These are phyloP conservation scores for Mycena pura DNA, from an alignment of 768 basidiomycete species.

Conservation along the genomic window DNA sequence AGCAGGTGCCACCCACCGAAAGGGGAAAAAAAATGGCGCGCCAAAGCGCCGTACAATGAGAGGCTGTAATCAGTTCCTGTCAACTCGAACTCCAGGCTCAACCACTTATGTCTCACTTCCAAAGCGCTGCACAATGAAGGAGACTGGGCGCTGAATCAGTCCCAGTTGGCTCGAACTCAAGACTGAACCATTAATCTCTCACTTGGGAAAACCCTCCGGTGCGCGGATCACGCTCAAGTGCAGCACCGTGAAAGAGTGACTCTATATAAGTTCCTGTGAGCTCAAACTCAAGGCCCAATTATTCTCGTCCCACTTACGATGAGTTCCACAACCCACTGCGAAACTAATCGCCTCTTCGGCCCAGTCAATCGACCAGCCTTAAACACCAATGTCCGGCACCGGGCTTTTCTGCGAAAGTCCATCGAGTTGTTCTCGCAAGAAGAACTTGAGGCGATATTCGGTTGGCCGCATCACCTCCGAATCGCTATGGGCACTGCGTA, in stretches of 20 bases:
- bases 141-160: no score
- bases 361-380: background rate
- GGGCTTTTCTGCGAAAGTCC: conserved; percentile 3
- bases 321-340: background rate
- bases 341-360: background rate
- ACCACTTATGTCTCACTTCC: no score
- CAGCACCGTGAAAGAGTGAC: background rate
- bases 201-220: no score
- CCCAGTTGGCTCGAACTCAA: no score
- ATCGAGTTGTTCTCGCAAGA: background rate
- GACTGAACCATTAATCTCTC: background rate
- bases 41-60: no score
- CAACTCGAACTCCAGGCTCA: no score
- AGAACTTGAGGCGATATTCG: background rate
- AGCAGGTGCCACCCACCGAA: no score
- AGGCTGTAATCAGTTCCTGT: no score
- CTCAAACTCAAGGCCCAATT: background rate
- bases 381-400: background rate
- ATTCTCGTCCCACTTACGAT: background rate
- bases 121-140: no score
- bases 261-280: background rate
- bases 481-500: background rate
- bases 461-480: background rate
- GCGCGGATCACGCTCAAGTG: no score
- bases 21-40: no score